Base-by-base conservation (phyloP, 2,329 filamentous ascomycete genomes). In the Stagonosporopsis cucurbitacearum region DNA sequence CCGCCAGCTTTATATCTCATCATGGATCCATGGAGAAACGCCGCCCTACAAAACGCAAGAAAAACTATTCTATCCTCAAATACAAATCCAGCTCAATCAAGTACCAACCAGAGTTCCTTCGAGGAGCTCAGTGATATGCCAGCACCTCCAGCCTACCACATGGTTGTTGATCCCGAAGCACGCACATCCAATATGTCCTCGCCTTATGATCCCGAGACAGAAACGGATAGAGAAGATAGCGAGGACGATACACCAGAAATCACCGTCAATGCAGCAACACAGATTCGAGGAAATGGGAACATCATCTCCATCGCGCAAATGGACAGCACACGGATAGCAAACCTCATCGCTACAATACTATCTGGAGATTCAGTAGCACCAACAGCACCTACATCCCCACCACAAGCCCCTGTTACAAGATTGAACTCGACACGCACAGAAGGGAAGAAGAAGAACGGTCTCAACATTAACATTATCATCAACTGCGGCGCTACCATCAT, bases 401-500 rank as follows among this genome's bases (percentile, higher is more conserved):
- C 57, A 23, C 46, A 53, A 44, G 44, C 28, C 22, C 58, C 43
- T 1, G 25, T 50, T 19, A 50, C 57, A 32, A 43, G 12, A 19
- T 56, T 47, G 15, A 50, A 43, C 25, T 49, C 39, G 30, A 50
- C 26, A 4, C 49, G 54, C 12, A 60, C 57, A 3, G 56, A 57
- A 28, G 47, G 54, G 3, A 48, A 44, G 7, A 52, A 50, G 20
- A 63, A 60, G 19, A 43, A 50, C 2, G 57, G 46, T 1, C 55
- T 59, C 3, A 72, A 63, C 22, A 50, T 73, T 42, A 69, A 69
- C 55, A 70, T 75, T 52, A 73, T 66, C 1, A 57, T 75, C 15
- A 71, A 73, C 49, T 75, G 72, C 49, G 71, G 70, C 51, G 67
- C 69, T 26, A 75, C 71, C 11, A 63, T 75, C 2, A 63, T 73